Evolutionary conservation across 148 eudicot species (phyloP).

Genomic region (Cornus suecica): DNA sequence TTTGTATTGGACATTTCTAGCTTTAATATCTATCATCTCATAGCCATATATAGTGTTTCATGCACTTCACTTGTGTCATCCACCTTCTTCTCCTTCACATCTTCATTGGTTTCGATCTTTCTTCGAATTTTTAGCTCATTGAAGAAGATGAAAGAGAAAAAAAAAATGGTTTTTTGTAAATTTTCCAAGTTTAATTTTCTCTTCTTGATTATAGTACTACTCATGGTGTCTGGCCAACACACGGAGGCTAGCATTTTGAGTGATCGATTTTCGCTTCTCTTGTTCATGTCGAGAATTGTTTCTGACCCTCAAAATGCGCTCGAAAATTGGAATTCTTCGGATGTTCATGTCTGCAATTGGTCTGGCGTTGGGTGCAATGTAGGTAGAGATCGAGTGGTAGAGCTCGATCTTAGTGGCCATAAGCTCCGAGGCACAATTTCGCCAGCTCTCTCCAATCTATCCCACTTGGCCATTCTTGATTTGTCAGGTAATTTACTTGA

Average conservation of each 20-base stretch:
- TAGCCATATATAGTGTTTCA: neutral
- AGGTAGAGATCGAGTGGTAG: slow-evolving; percentile 31
- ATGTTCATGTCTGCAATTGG: slow-evolving; percentile 61
- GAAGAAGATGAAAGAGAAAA: slow-evolving; percentile 2
- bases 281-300: slow-evolving; percentile 45
- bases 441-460: slow-evolving; percentile 51
- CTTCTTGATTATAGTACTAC: slow-evolving; percentile 35
- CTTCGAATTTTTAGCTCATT: slow-evolving; percentile 5
- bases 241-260: slow-evolving; percentile 30
- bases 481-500: slow-evolving; percentile 55
- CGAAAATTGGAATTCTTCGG: slow-evolving; percentile 48
- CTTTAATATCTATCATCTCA: neutral
- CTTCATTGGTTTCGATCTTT: neutral
- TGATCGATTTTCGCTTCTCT: slow-evolving; percentile 52
- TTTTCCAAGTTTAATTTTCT: slow-evolving; percentile 27
- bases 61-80: slow-evolving; percentile 8
- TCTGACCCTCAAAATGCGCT: slow-evolving; percentile 51
- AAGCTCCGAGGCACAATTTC: slow-evolving; percentile 60
- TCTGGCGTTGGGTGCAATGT: slow-evolving; percentile 51
- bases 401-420: slow-evolving; percentile 53
- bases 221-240: slow-evolving; percentile 21
- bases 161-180: slow-evolving; percentile 38
- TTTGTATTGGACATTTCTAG: slow-evolving; percentile 10
- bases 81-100: slow-evolving; percentile 6
- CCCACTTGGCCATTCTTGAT: slow-evolving; percentile 48